A percentile compares a stretch with the other conserved stretches of the same genome.
Evolutionary conservation across 495 filamentous ascomycete species (phyloP).

Genomic region (Aspergillus ellipticus): DNA sequence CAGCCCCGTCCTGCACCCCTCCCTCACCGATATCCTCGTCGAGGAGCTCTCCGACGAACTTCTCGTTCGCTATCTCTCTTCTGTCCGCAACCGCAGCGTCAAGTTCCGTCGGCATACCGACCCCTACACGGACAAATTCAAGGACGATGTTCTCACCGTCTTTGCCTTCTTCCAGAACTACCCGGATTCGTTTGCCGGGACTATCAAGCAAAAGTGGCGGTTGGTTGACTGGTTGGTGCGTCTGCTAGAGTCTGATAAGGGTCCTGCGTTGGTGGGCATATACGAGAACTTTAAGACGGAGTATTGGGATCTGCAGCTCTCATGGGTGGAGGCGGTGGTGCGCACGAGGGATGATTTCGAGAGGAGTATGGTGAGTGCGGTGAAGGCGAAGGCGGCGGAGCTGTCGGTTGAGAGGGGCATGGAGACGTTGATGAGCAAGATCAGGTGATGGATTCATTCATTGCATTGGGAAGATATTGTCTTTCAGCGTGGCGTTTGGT

Average conservation of each 20-base stretch:
- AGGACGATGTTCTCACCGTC: constrained; percentile 79
- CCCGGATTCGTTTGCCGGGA: constrained; percentile 61
- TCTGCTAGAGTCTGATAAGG: constrained; percentile 73
- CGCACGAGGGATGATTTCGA: constrained; percentile 90
- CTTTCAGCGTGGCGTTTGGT: constrained; percentile 23
- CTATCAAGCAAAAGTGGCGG: constrained; percentile 86
- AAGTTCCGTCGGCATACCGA: constrained; percentile 78
- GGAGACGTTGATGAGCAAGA: constrained; percentile 88
- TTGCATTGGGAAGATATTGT: neutral
- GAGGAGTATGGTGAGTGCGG: constrained; percentile 75
- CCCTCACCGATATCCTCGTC: constrained; percentile 79
- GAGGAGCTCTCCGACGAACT: constrained; percentile 90
- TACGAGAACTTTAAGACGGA: constrained; percentile 79
- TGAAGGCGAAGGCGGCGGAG: constrained; percentile 83
- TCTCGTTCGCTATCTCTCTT: constrained; percentile 77
- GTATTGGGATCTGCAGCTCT: constrained; percentile 93
- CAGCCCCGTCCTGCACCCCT: constrained; percentile 71
- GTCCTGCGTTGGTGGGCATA: constrained; percentile 59
- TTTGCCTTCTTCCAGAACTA: constrained; percentile 66
- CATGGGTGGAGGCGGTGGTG: constrained; percentile 94
- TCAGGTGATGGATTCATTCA: constrained; percentile 41
- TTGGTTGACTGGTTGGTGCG: constrained; percentile 76
- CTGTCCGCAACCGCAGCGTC: constrained; percentile 82
- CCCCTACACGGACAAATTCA: constrained; percentile 82
- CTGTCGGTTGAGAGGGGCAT: constrained; percentile 70